These are phyloP conservation scores for Yamadazyma triangularis DNA, from an alignment of 1,139 yeast species.

Conservation along the genomic window DNA sequence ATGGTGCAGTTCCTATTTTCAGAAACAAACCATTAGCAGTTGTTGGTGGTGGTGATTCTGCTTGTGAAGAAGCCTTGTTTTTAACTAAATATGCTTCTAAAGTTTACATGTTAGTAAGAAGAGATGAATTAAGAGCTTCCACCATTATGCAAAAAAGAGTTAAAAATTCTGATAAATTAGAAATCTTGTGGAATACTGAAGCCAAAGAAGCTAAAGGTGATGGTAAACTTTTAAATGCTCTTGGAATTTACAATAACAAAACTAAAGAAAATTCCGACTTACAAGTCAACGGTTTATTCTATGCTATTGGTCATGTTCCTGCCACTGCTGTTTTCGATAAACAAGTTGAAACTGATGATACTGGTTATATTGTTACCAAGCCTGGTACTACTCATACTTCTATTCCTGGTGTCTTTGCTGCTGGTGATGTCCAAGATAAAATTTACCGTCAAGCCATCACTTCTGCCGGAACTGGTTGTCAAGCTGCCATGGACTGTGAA, in stretches of 20 bases:
- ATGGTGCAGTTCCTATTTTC: conserved; percentile 98
- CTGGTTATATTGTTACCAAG: conserved; percentile 80
- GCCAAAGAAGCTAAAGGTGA: conserved; percentile 89
- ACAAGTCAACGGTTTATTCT: conserved; percentile 86
- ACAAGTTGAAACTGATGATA: conserved; percentile 80
- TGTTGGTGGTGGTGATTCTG: conserved; percentile 98
- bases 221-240: conserved; percentile 65
- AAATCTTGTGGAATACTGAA: conserved; percentile 83
- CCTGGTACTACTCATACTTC: conserved; percentile 90
- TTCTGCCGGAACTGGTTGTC: conserved; percentile 98
- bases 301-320: conserved; percentile 97
- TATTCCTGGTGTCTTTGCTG: conserved; percentile 92
- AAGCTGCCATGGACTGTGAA: conserved; percentile 98
- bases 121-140: conserved; percentile 91
- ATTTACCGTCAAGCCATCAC: conserved; percentile 98
- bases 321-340: conserved; percentile 75
- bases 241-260: conserved; percentile 64
- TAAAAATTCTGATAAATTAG: conserved; percentile 76
- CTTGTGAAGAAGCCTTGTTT: conserved; percentile 97
- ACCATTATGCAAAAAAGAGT: conserved; percentile 96
- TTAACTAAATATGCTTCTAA: conserved; percentile 96
- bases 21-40: conserved; percentile 97
- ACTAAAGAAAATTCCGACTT: conserved; percentile 67
- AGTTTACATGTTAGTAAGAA: conserved; percentile 88
- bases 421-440: conserved; percentile 98